Evolutionary conservation across 148 eudicot species (phyloP).

Genomic region (Limonium bicolor): DNA sequence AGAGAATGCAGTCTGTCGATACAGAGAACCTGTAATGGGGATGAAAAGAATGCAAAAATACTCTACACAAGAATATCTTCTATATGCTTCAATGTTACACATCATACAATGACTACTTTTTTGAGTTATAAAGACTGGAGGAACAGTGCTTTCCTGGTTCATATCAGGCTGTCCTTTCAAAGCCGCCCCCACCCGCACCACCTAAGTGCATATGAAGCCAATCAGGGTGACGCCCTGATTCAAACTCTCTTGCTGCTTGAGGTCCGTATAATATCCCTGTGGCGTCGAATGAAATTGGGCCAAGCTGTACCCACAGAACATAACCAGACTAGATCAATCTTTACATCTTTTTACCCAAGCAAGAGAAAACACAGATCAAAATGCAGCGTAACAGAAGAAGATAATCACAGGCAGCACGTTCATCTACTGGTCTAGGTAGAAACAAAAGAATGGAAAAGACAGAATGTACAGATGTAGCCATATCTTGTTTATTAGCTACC

Average conservation of each 20-base stretch:
- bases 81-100: no score
- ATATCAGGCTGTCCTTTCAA: constrained; percentile 52
- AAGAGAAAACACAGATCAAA: not conserved
- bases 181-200: constrained; percentile 17
- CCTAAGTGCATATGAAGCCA: constrained; percentile 95
- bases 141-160: no score
- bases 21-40: no score
- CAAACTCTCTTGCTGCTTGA: constrained; percentile 55
- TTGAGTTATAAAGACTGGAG: no score
- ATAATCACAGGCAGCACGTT: not conserved
- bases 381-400: not conserved
- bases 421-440: not conserved
- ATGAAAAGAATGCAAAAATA: no score
- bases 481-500: no score
- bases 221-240: constrained; percentile 41
- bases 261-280: constrained; percentile 41
- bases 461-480: not conserved
- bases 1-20: no score
- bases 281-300: constrained; percentile 39
- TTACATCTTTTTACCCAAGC: no score
- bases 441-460: not conserved
- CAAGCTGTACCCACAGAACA: constrained; percentile 45
- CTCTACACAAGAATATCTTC: no score
- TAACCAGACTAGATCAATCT: no score
- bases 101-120: no score